Conservation (phyloP, 306 rosid species). For the Herpetospermum pedunculosum region DNA sequence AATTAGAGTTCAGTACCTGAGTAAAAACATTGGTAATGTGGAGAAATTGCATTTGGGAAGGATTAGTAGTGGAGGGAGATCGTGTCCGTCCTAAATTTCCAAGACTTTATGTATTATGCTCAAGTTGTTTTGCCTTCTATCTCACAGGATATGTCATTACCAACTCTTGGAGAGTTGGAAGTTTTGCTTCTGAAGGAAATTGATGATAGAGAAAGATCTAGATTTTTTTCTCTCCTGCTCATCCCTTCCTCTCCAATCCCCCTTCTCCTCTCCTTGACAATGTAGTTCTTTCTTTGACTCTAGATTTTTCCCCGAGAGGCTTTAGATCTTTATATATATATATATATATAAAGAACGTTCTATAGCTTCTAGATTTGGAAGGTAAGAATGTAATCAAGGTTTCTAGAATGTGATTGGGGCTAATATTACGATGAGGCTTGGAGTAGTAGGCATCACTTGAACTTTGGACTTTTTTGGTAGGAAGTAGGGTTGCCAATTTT, state of each 20-base stretch:
- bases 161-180: background rate
- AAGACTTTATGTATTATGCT: background rate
- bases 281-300: background rate
- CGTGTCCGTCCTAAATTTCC: background rate
- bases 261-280: background rate
- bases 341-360: too few relatives aligned
- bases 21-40: background rate
- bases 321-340: background rate
- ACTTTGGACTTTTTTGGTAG: background rate
- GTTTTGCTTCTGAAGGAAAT: background rate
- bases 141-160: background rate
- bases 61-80: background rate
- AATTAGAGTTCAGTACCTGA: background rate
- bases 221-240: background rate
- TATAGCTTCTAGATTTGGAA: too few relatives aligned
- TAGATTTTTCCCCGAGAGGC: background rate
- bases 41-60: background rate
- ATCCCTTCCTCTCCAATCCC: background rate
- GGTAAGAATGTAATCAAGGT: background rate
- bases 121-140: background rate
- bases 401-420: background rate
- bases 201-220: background rate
- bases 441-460: background rate
- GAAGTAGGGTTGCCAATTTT: background rate
- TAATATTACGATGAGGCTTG: background rate